Base-by-base conservation (phyloP, 2,329 filamentous ascomycete species). In the Cercospora sp. region DNA sequence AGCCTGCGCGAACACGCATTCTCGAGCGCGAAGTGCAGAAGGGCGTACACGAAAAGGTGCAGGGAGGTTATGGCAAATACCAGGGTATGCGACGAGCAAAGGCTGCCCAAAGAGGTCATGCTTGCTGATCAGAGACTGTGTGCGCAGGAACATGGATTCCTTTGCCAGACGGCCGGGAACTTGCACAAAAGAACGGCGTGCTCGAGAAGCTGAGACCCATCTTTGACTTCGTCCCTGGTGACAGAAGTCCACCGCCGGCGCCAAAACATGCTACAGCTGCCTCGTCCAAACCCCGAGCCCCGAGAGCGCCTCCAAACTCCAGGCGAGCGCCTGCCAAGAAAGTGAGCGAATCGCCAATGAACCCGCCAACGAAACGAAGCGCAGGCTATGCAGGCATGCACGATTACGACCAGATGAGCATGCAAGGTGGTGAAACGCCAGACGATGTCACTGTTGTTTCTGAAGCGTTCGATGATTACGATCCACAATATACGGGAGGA, bases 41-140 rank as follows among this genome's bases (percentile, higher is more conserved):
- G 80, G 94, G 96, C 53, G 86, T 91, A 5, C 95, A 99, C 78
- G 95, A 98, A 82, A 99, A 99, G 83, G 94, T 99, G 5, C 95
- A 99, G 79, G 95, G 94, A 72, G 95, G 95, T 16, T 98, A 98
- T 80, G 95, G 95, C 75, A 98, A 98, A 87, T 99, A 98, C 75
- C 95, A 99, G 83, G 94, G 91, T 92, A 77, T 55, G 80, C 74
- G 28, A 30, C 67, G 30, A 26, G 36, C 23, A 39, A 30, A 20
- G 42, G 18, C 33, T 30, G 26, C 36, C 33, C 8, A 53, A 26
- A 51, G 57, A 13, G 28, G 45, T n/a, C 23, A 20, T n/a, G 67
- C 57, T 68, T 68, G 63, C 67, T 68, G 63, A 68, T 48, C 39
- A 48, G n/a, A 26, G 20, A 18, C 23, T 57, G 51, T 45, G 53